phyloP scores from a whole-genome alignment of 805 yeast species.

The Schizosaccharomyces pombe region DNA sequence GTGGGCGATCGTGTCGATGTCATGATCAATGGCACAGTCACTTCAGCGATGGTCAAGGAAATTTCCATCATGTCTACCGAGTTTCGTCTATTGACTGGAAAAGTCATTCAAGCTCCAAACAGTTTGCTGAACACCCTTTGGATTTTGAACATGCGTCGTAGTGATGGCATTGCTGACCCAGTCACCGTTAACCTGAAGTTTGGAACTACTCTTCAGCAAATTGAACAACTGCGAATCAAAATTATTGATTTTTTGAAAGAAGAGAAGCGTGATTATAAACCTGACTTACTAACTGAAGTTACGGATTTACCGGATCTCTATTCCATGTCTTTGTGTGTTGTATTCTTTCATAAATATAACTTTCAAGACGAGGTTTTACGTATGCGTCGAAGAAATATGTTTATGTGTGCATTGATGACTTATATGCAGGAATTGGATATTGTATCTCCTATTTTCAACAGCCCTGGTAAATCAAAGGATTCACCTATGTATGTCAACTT shows the following conservation, averaged over 20 bases:
- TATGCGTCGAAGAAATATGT: constrained; percentile 7
- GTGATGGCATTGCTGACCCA: constrained; percentile 11
- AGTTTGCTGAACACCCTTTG: constrained; percentile 17
- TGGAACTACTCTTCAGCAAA: constrained; percentile 16
- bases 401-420: constrained; percentile 7
- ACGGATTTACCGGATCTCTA: constrained; percentile 17
- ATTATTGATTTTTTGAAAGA: constrained; percentile 14
- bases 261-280: constrained; percentile 18
- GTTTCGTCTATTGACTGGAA: constrained; percentile 13
- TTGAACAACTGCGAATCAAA: constrained; percentile 14
- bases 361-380: constrained; percentile 13
- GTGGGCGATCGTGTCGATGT: constrained; percentile 19
- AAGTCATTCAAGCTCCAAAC: constrained; percentile 18
- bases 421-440: neutral
- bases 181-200: constrained; percentile 11
- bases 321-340: constrained; percentile 13
- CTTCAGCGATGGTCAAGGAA: constrained; percentile 13
- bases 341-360: constrained; percentile 15
- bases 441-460: neutral
- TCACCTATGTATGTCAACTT: constrained; percentile 1
- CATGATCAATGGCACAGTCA: constrained; percentile 12
- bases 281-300: constrained; percentile 15
- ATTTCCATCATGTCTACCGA: constrained; percentile 18
- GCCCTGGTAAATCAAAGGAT: constrained; percentile 1
- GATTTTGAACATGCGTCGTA: constrained; percentile 18